These are phyloP conservation scores for Colletotrichum simmondsii DNA, from an alignment of 2,329 filamentous ascomycete genomes.

Conservation along the genomic window DNA sequence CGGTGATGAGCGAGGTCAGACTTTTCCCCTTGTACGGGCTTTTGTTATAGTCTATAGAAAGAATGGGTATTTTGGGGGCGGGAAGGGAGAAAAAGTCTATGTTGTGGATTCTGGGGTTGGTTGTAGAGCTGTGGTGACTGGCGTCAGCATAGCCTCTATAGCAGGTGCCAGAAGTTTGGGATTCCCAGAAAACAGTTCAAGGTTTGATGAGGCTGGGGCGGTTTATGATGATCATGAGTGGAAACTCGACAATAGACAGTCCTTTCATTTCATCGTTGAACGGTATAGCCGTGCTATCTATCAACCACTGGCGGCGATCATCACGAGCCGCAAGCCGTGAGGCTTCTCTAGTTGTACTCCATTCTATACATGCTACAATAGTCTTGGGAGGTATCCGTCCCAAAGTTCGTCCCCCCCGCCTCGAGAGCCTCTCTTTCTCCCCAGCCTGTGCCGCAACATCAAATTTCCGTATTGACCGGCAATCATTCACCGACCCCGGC, in stretches of 20 bases:
- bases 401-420: not conserved
- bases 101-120: not conserved
- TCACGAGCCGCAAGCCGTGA: not conserved
- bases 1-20: not conserved
- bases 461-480: constrained; percentile 31
- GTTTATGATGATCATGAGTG: not conserved
- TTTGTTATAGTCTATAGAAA: not conserved
- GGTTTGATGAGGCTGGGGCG: not conserved
- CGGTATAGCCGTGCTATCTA: not conserved
- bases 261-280: not conserved
- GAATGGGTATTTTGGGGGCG: not conserved
- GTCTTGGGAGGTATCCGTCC: not conserved
- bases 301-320: not conserved
- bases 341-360: not conserved
- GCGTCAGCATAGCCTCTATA: not conserved
- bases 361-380: not conserved
- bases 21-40: not conserved
- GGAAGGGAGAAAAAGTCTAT: not conserved
- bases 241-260: not conserved
- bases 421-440: constrained; percentile 6
- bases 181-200: not conserved
- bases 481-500: constrained; percentile 38
- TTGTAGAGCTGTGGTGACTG: not conserved
- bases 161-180: not conserved
- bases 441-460: constrained; percentile 37